Base-by-base conservation (phyloP, 192 early-diverging fungal species). In the Radiomyces spectabilis region DNA sequence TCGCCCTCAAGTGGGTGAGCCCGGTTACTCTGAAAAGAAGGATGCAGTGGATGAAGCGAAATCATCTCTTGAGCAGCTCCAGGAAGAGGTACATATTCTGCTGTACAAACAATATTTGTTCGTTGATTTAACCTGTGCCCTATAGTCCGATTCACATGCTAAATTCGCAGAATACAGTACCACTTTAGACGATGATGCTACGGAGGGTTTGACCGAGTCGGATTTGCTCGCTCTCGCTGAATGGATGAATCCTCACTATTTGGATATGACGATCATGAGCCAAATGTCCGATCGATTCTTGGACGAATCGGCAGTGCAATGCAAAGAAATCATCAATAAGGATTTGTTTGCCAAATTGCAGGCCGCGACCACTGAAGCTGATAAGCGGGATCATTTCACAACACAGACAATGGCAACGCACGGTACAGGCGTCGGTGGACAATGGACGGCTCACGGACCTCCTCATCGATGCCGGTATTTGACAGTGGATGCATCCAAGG, bases 181-280 rank as follows among this genome's bases (percentile, higher is more conserved):
- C 10, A 34, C 46, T 8, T 39, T 41, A 18, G 58, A 60, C 13
- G 55, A 57, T 15, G 62, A 64, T 4, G 65, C 59, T 13, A 34
- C 55, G 8, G 51, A 58, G 15, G 47, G 49, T 19, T 56, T 84
- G 6, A 63, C 69, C 3, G 70, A 73, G 18, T 57, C 67, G 2
- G 85, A 85, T 47, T 43, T 75, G n/a, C 50, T 34, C 12, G 35
- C 61, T 5, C 63, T 89, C 41, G 39, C 48, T 8, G 55, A 63
- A 46, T 85, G 72, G 59, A 59, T 89, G 45, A 85, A 88, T 53
- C 79, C 85, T 19, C 61, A 70, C 21, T 92, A 89, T 60, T 68
- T 92, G 35, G 59, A 72, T 16, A 47, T 58, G 1, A 45, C 47
- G 13, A 61, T 72, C 42, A 53, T 87, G 27, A 30, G 38, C 16